A percentile compares a stretch with the other conserved stretches of the same genome.
Evolutionary conservation across 1,284 basidiomycete genomes (phyloP).

Genomic region (Porogramme epimiltina): DNA sequence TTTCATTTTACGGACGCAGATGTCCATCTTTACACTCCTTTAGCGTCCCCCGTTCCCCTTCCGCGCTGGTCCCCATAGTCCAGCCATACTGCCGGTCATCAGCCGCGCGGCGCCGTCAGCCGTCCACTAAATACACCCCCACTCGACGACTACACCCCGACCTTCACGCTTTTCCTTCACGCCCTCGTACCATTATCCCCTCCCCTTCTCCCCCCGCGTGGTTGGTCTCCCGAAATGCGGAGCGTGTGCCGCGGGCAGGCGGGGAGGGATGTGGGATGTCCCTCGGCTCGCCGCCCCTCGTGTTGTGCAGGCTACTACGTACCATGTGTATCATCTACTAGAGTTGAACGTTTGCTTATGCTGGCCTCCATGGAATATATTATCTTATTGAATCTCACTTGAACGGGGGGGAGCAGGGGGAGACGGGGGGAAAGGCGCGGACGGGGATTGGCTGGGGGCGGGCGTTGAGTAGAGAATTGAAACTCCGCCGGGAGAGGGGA

Average conservation of each 20-base stretch:
- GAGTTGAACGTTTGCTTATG: slow-evolving; percentile 28
- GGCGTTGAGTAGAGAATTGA: slow-evolving; percentile 19
- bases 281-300: slow-evolving; percentile 10
- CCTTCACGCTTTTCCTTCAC: background rate
- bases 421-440: too few species aligned
- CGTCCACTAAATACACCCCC: background rate
- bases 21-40: slow-evolving; percentile 16
- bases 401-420: too few species aligned
- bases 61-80: slow-evolving; percentile 2
- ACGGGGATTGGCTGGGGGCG: background rate
- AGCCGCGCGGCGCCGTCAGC: background rate
- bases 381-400: slow-evolving; percentile 26
- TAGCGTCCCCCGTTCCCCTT: slow-evolving; percentile 4
- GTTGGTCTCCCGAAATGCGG: slow-evolving; percentile 11
- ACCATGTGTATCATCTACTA: slow-evolving; percentile 31
- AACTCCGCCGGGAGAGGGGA: slow-evolving; percentile 25
- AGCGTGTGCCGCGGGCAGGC: slow-evolving; percentile 14
- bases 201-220: slow-evolving; percentile 12
- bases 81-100: slow-evolving; percentile 2
- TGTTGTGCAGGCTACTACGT: slow-evolving; percentile 28
- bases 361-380: slow-evolving; percentile 29
- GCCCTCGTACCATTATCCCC: slow-evolving; percentile 13
- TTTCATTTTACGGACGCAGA: background rate
- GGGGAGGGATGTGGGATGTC: slow-evolving; percentile 18
- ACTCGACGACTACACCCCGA: background rate